phyloP scores from a whole-genome alignment of 1,139 yeast species.

The Nakaseomyces kungkrabaensis region DNA sequence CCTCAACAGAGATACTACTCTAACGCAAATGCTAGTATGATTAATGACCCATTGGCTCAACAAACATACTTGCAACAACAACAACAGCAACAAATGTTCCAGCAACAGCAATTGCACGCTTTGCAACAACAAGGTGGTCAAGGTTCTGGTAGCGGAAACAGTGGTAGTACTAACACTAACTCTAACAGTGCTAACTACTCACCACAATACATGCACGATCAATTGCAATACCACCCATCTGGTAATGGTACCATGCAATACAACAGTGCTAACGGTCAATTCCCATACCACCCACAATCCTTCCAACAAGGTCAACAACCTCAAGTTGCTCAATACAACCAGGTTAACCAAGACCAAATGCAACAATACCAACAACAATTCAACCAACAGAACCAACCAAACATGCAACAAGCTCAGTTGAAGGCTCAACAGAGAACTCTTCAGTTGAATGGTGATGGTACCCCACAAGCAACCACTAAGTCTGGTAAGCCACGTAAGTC shows the following conservation, averaged over 20 bases:
- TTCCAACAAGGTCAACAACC: constrained; percentile 2
- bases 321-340: constrained; percentile 4
- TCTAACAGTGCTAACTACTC: constrained; percentile 4
- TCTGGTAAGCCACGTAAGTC: constrained; percentile 2
- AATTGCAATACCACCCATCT: constrained; percentile 3
- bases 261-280: constrained; percentile 1
- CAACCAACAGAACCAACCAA: constrained; percentile 7
- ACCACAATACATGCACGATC: constrained; percentile 2
- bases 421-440: constrained; percentile 3
- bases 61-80: constrained; percentile 5
- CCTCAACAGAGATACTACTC: constrained; percentile 5
- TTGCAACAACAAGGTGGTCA: constrained; percentile 4
- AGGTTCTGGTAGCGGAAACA: not conserved
- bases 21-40: constrained; percentile 1
- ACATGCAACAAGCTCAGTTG: constrained; percentile 4
- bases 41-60: constrained; percentile 6
- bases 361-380: constrained; percentile 10
- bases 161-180: not conserved
- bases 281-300: constrained; percentile 3
- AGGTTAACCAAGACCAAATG: constrained; percentile 7
- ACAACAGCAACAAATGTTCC: constrained; percentile 10
- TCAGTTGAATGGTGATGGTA: constrained; percentile 3
- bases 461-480: not conserved
- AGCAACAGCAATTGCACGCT: constrained; percentile 5
- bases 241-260: constrained; percentile 1